Percentiles rank a stretch among this genome's conserved stretches.
These are phyloP conservation scores for Blastocystis sp. DNA, from an alignment of 352 stramenopile species.

Conservation along the genomic window DNA sequence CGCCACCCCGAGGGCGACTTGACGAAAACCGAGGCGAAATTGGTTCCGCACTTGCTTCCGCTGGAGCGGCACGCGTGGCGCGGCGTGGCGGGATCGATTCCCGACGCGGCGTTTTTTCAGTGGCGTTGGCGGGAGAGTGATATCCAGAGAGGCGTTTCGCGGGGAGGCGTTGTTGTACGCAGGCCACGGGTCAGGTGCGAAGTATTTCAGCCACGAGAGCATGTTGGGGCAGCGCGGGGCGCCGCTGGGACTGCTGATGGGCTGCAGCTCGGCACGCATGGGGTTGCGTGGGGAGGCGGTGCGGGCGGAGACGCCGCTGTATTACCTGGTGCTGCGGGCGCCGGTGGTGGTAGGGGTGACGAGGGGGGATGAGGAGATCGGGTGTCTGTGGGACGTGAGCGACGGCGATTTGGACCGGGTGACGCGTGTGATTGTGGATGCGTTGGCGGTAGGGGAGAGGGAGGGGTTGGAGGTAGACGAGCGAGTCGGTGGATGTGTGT, in stretches of 20 bases:
- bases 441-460: neutral
- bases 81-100: neutral
- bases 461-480: neutral
- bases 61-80: neutral
- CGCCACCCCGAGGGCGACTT: slow-evolving; percentile 18
- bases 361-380: neutral
- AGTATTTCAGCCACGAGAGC: slow-evolving; percentile 12
- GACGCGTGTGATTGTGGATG: neutral
- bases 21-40: slow-evolving; percentile 22
- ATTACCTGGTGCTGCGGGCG: neutral
- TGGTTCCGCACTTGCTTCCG: neutral
- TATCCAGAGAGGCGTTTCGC: neutral
- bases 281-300: neutral
- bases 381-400: slow-evolving; percentile 47
- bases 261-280: neutral
- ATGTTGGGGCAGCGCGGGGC: neutral
- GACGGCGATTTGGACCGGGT: slow-evolving; percentile 31
- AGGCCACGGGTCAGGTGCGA: slow-evolving; percentile 7
- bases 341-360: neutral
- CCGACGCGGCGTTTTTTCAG: neutral
- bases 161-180: neutral
- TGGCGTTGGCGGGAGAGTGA: neutral
- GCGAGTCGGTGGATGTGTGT: neutral
- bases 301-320: neutral
- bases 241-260: slow-evolving; percentile 5